These are phyloP conservation scores for Exutisphaerella laricina DNA, from an alignment of 2,329 filamentous ascomycete species.

Conservation along the genomic window DNA sequence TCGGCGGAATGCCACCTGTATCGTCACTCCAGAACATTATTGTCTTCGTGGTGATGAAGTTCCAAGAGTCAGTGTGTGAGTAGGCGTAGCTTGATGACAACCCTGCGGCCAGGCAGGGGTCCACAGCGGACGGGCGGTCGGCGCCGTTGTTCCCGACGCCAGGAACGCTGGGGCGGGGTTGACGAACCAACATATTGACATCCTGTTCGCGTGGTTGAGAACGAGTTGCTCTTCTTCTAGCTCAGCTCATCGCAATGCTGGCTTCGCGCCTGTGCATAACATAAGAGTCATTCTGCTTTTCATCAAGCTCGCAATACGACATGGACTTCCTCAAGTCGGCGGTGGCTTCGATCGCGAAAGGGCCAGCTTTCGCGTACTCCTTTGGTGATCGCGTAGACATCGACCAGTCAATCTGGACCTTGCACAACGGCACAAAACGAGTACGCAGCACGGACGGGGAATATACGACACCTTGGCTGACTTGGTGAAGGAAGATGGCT, in stretches of 20 bases:
- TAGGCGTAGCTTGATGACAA: no score
- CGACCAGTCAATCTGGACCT: constrained; percentile 91
- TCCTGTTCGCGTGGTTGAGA: no score
- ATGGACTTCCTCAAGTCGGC: constrained; percentile 99
- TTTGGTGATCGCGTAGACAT: constrained; percentile 91
- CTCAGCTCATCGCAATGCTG: not conserved
- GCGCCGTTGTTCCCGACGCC: no score
- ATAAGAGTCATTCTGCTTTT: not conserved
- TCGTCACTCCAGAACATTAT: no score
- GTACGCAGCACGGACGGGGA: constrained; percentile 44
- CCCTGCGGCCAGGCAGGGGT: no score
- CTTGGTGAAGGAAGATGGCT: constrained; percentile 71
- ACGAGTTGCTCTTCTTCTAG: no score
- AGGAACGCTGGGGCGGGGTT: no score
- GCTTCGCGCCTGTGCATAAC: not conserved
- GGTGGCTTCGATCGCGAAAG: constrained; percentile 93
- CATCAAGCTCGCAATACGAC: not conserved
- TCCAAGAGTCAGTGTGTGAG: no score
- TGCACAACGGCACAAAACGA: constrained; percentile 88
- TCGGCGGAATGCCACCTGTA: no score
- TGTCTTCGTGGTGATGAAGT: no score
- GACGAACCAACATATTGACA: no score
- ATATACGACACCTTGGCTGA: constrained; percentile 11
- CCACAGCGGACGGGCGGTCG: no score
- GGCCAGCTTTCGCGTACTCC: constrained; percentile 83